Percentiles rank a stretch among this genome's conserved stretches.
Evolutionary conservation across 2,329 filamentous ascomycete genomes (phyloP).

Genomic region (Sordariomycetes sp.): DNA sequence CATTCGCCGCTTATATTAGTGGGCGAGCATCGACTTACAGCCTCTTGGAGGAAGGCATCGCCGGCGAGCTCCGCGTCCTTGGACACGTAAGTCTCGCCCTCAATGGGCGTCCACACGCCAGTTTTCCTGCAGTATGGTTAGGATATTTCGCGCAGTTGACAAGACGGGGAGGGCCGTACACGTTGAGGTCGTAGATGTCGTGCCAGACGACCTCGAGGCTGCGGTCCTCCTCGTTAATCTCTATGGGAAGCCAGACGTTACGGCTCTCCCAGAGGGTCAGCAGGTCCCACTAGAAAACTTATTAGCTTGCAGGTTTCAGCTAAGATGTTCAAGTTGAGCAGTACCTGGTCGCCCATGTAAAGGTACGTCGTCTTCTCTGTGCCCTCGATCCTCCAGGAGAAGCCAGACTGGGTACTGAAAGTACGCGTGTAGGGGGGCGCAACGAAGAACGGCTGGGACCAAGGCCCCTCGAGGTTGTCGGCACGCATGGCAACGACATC

Average conservation of each 20-base stretch:
- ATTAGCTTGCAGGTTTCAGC: too few species aligned
- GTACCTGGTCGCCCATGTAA: conserved; percentile 31
- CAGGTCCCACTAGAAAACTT: conserved; percentile 29
- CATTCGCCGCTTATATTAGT: neutral
- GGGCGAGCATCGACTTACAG: conserved; percentile 18
- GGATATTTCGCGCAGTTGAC: conserved; percentile 37
- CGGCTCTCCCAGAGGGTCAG: conserved; percentile 42
- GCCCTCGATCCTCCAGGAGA: conserved; percentile 34
- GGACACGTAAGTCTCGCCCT: conserved; percentile 34
- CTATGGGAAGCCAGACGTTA: conserved; percentile 44
- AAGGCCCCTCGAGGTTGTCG: conserved; percentile 33
- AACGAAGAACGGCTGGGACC: conserved; percentile 41
- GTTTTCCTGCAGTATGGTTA: conserved; percentile 20
- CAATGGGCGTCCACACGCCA: conserved; percentile 32
- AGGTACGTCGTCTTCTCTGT: conserved; percentile 37
- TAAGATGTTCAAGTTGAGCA: too few species aligned
- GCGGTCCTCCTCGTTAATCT: conserved; percentile 38
- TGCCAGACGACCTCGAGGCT: conserved; percentile 37
- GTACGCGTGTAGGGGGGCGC: conserved; percentile 36
- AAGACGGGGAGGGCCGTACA: conserved; percentile 19
- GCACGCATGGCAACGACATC: conserved; percentile 44
- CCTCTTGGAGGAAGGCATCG: conserved; percentile 37
- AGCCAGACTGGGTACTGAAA: conserved; percentile 40
- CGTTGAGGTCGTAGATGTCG: conserved; percentile 41
- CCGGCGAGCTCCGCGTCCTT: conserved; percentile 31